Evolutionary conservation across 2,329 filamentous ascomycete species (phyloP), one percentile per base, ranked within the genome.

Genomic region (Microcyclosporella mali): DNA sequence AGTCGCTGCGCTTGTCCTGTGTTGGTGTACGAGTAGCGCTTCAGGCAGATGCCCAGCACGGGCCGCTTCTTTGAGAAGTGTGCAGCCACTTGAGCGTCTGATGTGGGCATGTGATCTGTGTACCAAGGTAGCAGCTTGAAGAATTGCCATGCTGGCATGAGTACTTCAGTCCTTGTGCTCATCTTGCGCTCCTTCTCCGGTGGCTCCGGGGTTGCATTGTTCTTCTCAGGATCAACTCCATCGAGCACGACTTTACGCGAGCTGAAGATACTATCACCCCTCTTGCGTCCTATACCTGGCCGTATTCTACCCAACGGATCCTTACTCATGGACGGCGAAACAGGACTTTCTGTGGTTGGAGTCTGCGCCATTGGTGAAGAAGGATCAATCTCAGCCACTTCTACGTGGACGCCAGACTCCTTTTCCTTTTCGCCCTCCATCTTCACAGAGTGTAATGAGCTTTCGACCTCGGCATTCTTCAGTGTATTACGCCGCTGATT

Each of bases 101-200:
- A 77, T 18, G 68, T 74, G 6, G 77, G 75, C 12, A 73, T 71
- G 42, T 80, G 78, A 53, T 82, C 73, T 1, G 87, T 88, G 61
- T 94, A 88, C 89, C 89, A 95, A 19, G 89, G 89, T 56, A 95
- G 88, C 18, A 97, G 71, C 58, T 85, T 88, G 67, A 95, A 97
- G 60, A 97, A 95, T 58, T 95, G 90, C 88, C 89, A 97, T 2
- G 92, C 92, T 29, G 90, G 90, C 71, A 97, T 95, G 45, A 90
- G 82, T 11, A 97, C 85, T 56, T 94, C 89, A 59, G 90, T 95
- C 51, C 75, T 54, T 9, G 58, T 57, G 49, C 57, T 58, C 46
- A 60, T 45, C 43, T 60, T 57, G 28, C 59, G 37, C 30, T 49
- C 43, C 37, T 52, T 48, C 37, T 59, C 50, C 33, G 34, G 29